Conservation (phyloP, 139 green algal genomes). For the Micromonas commoda region DNA sequence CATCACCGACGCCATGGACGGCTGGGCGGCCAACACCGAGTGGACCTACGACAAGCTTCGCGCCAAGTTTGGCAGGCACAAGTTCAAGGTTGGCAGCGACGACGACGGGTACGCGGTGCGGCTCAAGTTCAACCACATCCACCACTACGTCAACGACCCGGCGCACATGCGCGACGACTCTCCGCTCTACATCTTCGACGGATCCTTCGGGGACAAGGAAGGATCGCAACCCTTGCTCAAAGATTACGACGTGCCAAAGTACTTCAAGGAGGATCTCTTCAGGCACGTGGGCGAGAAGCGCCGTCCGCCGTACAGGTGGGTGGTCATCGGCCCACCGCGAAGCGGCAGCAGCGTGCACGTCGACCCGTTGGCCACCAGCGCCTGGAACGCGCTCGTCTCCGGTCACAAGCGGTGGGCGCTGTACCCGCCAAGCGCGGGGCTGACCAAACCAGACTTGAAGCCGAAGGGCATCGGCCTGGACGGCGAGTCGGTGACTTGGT, state of each 20-base stretch:
- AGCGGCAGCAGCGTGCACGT: slow-evolving; percentile 66
- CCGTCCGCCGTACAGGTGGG: slow-evolving; percentile 67
- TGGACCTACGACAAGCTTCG: slow-evolving; percentile 14
- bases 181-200: slow-evolving; percentile 76
- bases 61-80: not conserved
- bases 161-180: slow-evolving; percentile 58
- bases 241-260: slow-evolving; percentile 59
- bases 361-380: slow-evolving; percentile 73
- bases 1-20: slow-evolving; percentile 18
- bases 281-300: slow-evolving; percentile 58
- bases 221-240: not conserved
- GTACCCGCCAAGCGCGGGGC: slow-evolving; percentile 5
- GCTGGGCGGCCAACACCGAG: not conserved
- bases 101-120: slow-evolving; percentile 87
- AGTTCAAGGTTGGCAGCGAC: slow-evolving; percentile 61
- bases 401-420: slow-evolving; percentile 32
- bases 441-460: slow-evolving; percentile 1
- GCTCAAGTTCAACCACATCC: slow-evolving; percentile 65
- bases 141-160: slow-evolving; percentile 53
- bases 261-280: slow-evolving; percentile 77
- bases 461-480: slow-evolving; percentile 17
- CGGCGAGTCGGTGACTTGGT: slow-evolving; percentile 16
- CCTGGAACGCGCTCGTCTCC: slow-evolving; percentile 74
- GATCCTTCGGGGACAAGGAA: slow-evolving; percentile 44
- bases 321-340: slow-evolving; percentile 12